A percentile compares a stretch with the other conserved stretches of the same genome.
phyloP scores from a whole-genome alignment of 2,329 filamentous ascomycete species.

The Colletotrichum sp. region DNA sequence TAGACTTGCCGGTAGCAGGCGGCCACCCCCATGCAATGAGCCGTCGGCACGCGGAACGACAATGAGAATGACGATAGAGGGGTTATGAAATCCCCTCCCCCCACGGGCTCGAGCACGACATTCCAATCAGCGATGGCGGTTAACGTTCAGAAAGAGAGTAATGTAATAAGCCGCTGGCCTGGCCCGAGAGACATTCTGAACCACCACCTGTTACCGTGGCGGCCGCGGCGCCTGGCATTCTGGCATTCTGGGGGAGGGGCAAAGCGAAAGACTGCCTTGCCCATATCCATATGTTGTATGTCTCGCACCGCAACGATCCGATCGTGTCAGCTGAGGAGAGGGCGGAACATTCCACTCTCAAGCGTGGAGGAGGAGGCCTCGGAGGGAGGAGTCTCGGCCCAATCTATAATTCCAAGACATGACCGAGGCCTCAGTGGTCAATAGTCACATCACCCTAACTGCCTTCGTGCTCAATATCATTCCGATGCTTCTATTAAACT shows the following conservation, averaged over 20 bases:
- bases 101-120: neutral
- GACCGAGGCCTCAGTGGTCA: neutral
- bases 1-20: neutral
- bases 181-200: neutral
- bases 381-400: neutral
- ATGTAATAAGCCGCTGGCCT: neutral
- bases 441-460: neutral
- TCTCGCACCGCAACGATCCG: neutral
- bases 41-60: neutral
- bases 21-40: neutral
- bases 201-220: neutral
- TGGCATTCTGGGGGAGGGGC: neutral
- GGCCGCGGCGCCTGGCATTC: neutral
- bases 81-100: neutral
- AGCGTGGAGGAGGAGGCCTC: neutral
- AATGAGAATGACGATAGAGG: neutral
- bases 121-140: neutral
- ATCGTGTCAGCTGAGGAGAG: neutral
- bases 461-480: neutral
- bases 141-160: neutral
- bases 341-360: neutral
- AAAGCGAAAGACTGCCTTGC: neutral
- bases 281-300: neutral
- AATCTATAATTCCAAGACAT: neutral
- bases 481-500: neutral